These are phyloP conservation scores for Alternaria triticimaculans DNA, from an alignment of 2,329 filamentous ascomycete species.

Conservation along the genomic window DNA sequence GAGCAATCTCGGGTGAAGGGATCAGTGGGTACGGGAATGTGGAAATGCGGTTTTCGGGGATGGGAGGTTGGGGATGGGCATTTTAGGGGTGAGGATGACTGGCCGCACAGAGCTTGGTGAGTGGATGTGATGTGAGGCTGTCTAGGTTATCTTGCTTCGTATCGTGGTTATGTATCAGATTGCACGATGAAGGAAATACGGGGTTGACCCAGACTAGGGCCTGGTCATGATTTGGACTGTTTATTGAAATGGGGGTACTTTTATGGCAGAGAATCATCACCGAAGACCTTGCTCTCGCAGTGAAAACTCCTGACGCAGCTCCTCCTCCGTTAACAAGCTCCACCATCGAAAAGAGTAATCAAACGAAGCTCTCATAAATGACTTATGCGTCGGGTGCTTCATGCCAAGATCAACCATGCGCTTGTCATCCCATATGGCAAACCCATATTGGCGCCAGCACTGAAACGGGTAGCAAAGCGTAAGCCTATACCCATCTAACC, in stretches of 20 bases:
- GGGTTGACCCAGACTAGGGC: background rate
- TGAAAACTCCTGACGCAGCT: too few species aligned
- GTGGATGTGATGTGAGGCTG: too few species aligned
- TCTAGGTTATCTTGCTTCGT: too few species aligned
- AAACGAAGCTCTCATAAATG: background rate
- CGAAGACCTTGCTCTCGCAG: too few species aligned
- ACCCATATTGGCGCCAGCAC: slow-evolving; percentile 10
- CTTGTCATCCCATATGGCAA: slow-evolving; percentile 17
- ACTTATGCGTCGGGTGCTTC: background rate
- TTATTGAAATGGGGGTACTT: too few species aligned
- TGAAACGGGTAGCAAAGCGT: too few species aligned
- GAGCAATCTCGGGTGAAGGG: background rate
- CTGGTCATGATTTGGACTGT: too few species aligned
- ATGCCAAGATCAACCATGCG: slow-evolving; percentile 16
- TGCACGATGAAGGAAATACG: background rate
- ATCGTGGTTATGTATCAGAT: background rate
- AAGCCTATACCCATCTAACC: too few species aligned
- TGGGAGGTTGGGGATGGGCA: background rate
- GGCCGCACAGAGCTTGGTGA: too few species aligned
- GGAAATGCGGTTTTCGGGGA: background rate
- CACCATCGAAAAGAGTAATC: background rate
- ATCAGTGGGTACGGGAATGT: background rate
- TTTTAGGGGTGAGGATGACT: too few species aligned
- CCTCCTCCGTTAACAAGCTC: background rate
- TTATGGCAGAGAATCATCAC: too few species aligned